phyloP scores from a whole-genome alignment of 768 basidiomycete species.

The Lentinula edodes region DNA sequence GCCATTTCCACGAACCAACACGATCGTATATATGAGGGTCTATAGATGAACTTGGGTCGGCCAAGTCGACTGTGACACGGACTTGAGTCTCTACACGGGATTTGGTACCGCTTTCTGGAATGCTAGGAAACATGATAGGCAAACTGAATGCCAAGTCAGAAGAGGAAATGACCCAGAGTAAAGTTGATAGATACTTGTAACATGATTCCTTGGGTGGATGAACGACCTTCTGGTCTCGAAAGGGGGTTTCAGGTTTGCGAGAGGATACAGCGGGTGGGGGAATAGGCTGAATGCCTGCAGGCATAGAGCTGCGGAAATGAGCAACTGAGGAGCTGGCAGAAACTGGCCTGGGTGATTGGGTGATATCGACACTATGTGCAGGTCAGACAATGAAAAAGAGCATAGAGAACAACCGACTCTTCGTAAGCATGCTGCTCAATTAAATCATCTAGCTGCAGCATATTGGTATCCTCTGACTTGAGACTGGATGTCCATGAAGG shows the following conservation, averaged over 20 bases:
- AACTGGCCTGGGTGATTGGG: constrained; percentile 23
- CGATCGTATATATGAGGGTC: constrained; percentile 67
- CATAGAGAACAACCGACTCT: constrained; percentile 45
- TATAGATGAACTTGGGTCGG: constrained; percentile 57
- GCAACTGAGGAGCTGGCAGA: constrained; percentile 15
- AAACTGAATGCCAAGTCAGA: constrained; percentile 40
- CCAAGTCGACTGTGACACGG: constrained; percentile 75
- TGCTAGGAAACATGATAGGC: constrained; percentile 76
- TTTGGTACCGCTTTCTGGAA: constrained; percentile 80
- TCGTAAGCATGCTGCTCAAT: constrained; percentile 72
- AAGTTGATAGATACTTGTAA: constrained; percentile 51
- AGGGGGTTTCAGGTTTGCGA: constrained; percentile 42
- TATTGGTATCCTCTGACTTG: constrained; percentile 19
- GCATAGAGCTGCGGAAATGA: constrained; percentile 15
- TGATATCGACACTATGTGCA: constrained; percentile 23
- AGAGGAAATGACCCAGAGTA: constrained; percentile 3
- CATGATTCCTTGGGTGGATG: constrained; percentile 71
- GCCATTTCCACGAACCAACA: constrained; percentile 88
- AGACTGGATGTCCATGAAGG: background rate
- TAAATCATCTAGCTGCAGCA: constrained; percentile 68
- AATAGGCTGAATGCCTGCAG: constrained; percentile 42
- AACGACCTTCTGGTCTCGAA: constrained; percentile 54
- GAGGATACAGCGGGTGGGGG: constrained; percentile 58
- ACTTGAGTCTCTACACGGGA: constrained; percentile 95
- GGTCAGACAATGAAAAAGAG: constrained; percentile 21